phyloP scores from a whole-genome alignment of 1,284 basidiomycete species.

The Veloboletus limbatus region DNA sequence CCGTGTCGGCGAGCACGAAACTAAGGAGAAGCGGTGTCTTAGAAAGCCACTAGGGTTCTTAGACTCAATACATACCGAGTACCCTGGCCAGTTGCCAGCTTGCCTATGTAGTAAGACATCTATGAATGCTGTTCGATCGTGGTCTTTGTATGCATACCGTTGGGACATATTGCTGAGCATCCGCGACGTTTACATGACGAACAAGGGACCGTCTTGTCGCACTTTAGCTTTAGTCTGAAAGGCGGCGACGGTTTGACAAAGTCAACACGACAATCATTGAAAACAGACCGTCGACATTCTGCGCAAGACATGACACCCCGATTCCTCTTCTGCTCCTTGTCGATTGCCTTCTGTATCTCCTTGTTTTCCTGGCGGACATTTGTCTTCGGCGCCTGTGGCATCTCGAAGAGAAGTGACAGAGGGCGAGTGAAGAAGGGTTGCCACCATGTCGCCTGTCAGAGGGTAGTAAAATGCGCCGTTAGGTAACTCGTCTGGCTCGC shows the following conservation, averaged over 20 bases:
- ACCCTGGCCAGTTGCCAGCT: conserved; percentile 68
- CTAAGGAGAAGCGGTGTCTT: conserved; percentile 32
- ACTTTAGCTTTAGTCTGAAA: conserved; percentile 68
- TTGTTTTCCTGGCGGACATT: conserved; percentile 30
- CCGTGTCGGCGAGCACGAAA: conserved; percentile 76
- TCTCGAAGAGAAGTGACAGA: conserved; percentile 2
- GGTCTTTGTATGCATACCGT: conserved; percentile 41
- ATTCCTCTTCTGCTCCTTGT: conserved; percentile 59
- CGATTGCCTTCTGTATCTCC: conserved; percentile 36
- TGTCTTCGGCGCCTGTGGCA: conserved; percentile 31
- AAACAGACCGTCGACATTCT: conserved; percentile 62
- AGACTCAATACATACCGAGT: conserved; percentile 47
- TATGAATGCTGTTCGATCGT: not conserved
- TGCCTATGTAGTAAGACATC: conserved; percentile 32
- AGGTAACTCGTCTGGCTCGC: conserved; percentile 16
- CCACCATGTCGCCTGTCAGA: conserved; percentile 4
- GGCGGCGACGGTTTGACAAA: not conserved
- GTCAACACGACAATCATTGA: not conserved
- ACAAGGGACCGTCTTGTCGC: conserved; percentile 73
- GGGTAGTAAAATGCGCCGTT: conserved; percentile 13
- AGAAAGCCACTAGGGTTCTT: not conserved
- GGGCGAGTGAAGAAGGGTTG: not conserved
- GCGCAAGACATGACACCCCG: conserved; percentile 69
- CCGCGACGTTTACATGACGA: conserved; percentile 72
- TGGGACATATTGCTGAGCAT: conserved; percentile 73